Percentiles rank a stretch among this genome's conserved stretches.
phyloP scores from a whole-genome alignment of 192 early-diverging fungal species.

The Radiomyces spectabilis region DNA sequence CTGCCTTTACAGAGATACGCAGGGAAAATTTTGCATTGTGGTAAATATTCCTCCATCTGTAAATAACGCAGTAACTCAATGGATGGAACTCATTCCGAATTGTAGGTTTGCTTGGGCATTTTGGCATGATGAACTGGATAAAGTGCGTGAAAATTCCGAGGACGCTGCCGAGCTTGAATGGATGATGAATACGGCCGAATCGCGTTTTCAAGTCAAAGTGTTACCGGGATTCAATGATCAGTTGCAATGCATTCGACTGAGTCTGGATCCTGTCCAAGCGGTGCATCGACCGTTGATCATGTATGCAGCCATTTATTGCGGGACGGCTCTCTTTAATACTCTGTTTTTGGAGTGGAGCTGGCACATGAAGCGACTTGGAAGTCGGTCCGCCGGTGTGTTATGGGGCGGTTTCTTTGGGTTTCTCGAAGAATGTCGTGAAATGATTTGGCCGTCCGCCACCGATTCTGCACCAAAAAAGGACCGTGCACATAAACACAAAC shows the following conservation, averaged over 20 bases:
- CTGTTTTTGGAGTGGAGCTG: not conserved
- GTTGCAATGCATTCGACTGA: conserved; percentile 46
- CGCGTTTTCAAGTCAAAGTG: conserved; percentile 28
- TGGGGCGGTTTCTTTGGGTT: conserved; percentile 9
- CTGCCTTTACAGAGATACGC: conserved; percentile 17
- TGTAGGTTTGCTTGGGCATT: conserved; percentile 49
- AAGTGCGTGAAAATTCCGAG: conserved; percentile 17
- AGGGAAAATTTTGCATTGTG: conserved; percentile 21
- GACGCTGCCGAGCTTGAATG: conserved; percentile 32
- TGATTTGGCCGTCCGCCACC: not conserved
- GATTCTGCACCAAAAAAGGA: not conserved
- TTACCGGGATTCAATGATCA: conserved; percentile 30
- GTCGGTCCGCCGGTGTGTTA: not conserved
- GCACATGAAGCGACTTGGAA: conserved; percentile 6
- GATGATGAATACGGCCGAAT: conserved; percentile 31
- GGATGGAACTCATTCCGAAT: not conserved
- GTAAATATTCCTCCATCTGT: conserved; percentile 2
- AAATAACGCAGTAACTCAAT: not conserved
- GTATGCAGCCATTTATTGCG: conserved; percentile 34
- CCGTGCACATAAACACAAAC: not conserved
- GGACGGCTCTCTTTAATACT: conserved; percentile 15
- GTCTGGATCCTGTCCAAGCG: conserved; percentile 45
- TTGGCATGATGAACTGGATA: conserved; percentile 31
- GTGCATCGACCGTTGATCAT: conserved; percentile 49
- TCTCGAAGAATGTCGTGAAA: not conserved